Conservation (phyloP, 176 grass and related monocot genomes). For the Oryza longistaminata region DNA sequence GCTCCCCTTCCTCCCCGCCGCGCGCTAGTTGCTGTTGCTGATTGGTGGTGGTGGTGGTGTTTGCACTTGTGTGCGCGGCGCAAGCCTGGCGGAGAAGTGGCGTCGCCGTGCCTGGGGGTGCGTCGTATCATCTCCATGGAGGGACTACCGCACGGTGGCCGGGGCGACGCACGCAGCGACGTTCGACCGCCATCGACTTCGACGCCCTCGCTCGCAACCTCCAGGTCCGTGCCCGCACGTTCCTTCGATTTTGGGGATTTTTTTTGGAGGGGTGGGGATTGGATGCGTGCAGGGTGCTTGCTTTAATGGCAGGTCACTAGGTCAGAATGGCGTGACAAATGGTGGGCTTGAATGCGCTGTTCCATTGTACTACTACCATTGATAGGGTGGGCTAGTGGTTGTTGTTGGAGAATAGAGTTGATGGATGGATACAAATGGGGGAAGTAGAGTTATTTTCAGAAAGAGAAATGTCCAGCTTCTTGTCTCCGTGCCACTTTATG, state of each 20-base stretch:
- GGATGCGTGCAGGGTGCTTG: slow-evolving; percentile 32
- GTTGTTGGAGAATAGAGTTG: slow-evolving; percentile 6
- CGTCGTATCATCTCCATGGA: slow-evolving; percentile 97
- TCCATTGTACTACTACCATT: slow-evolving; percentile 2
- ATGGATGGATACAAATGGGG: slow-evolving; percentile 5
- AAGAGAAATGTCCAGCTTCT: slow-evolving; percentile 26
- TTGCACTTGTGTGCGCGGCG: neutral
- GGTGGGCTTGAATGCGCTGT: slow-evolving; percentile 5
- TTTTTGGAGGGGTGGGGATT: neutral
- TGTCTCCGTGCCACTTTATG: slow-evolving; percentile 20
- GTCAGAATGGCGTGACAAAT: slow-evolving; percentile 23
- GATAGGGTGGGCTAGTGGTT: slow-evolving; percentile 16
- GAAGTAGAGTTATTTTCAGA: slow-evolving; percentile 26
- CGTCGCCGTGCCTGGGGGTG: slow-evolving; percentile 85
- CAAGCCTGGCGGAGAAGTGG: slow-evolving; percentile 98
- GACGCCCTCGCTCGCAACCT: slow-evolving; percentile 62
- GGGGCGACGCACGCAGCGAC: slow-evolving; percentile 79
- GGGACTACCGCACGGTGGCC: slow-evolving; percentile 76
- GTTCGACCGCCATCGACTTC: slow-evolving; percentile 75
- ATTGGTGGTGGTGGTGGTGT: slow-evolving; percentile 3
- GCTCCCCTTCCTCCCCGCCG: no score
- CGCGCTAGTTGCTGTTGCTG: neutral
- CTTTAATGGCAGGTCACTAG: slow-evolving; percentile 24
- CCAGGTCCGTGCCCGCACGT: slow-evolving; percentile 48
- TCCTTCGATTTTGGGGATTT: slow-evolving; percentile 10